Evolutionary conservation across 257 asterid species (phyloP).

Genomic region (Solanum arcanum): DNA sequence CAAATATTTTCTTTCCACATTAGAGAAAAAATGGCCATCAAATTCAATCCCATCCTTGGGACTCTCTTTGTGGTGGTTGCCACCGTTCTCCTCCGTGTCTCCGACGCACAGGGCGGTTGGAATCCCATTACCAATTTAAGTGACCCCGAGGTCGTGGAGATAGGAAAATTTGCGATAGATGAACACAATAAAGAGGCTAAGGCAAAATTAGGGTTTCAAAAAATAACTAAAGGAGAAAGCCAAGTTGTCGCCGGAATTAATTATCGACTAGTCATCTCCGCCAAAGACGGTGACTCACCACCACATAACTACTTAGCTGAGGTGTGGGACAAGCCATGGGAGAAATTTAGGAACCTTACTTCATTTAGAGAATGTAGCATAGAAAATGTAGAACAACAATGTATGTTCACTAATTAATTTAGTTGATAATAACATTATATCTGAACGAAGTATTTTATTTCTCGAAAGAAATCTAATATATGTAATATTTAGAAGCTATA

Average conservation of each 20-base stretch:
- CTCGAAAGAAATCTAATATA: background rate
- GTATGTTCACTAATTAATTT: background rate
- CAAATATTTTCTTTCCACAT: background rate
- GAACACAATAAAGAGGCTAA: constrained; percentile 16
- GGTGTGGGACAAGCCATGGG: constrained; percentile 16
- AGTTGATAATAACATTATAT: background rate
- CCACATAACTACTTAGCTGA: constrained; percentile 15
- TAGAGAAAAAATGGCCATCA: constrained; percentile 4
- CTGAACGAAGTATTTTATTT: background rate
- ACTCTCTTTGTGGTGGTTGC: background rate
- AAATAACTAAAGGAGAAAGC: constrained; percentile 11
- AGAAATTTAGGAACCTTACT: constrained; percentile 9
- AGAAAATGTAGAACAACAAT: background rate
- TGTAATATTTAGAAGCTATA: background rate
- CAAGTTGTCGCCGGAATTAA: constrained; percentile 26
- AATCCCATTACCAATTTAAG: constrained; percentile 6
- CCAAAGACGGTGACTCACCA: background rate
- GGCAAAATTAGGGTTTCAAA: background rate
- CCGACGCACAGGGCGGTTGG: constrained; percentile 5
- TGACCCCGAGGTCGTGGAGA: constrained; percentile 6
- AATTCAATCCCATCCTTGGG: background rate
- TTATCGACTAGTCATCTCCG: constrained; percentile 18
- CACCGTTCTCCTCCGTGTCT: background rate
- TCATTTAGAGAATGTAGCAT: constrained; percentile 7
- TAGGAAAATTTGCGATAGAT: constrained; percentile 25